Conservation (phyloP, 1,139 yeast genomes). For the Pichia sp. region DNA sequence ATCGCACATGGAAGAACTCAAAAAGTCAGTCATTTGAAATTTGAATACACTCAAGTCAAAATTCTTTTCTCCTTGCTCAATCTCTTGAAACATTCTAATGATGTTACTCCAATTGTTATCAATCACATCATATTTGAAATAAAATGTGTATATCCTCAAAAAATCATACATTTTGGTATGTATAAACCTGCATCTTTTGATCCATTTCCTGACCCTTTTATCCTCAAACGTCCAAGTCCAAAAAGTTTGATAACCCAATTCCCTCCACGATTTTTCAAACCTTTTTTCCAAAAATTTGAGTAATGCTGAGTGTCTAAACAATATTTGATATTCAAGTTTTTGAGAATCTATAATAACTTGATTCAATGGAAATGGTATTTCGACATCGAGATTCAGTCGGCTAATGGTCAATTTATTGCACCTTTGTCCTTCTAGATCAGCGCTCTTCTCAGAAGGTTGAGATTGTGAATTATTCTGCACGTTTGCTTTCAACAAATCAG, state of each 20-base stretch:
- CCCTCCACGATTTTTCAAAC: slow-evolving; percentile 69
- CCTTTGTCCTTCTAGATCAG: slow-evolving; percentile 11
- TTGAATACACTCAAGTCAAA: slow-evolving; percentile 51
- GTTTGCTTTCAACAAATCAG: slow-evolving; percentile 39
- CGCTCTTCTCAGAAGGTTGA: slow-evolving; percentile 10
- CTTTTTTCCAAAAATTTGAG: slow-evolving; percentile 58
- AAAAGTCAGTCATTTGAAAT: slow-evolving; percentile 49
- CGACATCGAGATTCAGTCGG: slow-evolving; percentile 60
- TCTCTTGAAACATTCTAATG: slow-evolving; percentile 28
- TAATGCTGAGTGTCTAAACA: slow-evolving; percentile 67
- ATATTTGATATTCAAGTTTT: slow-evolving; percentile 71
- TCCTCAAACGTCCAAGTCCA: slow-evolving; percentile 56
- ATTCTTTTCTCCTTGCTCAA: slow-evolving; percentile 25
- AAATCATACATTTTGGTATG: slow-evolving; percentile 63
- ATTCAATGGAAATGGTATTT: slow-evolving; percentile 83
- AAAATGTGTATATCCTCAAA: slow-evolving; percentile 51
- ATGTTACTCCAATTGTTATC: slow-evolving; percentile 52
- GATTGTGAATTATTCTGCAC: slow-evolving; percentile 30
- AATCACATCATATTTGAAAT: slow-evolving; percentile 57
- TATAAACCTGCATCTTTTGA: slow-evolving; percentile 50
- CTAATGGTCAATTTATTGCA: slow-evolving; percentile 41
- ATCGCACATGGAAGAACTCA: slow-evolving; percentile 64
- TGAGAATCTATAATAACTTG: slow-evolving; percentile 67
- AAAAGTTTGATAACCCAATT: slow-evolving; percentile 59
- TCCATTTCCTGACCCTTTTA: slow-evolving; percentile 49